Evolutionary conservation across 1,139 yeast species (phyloP).

Genomic region (Hemisphaericaspora subhashii): DNA sequence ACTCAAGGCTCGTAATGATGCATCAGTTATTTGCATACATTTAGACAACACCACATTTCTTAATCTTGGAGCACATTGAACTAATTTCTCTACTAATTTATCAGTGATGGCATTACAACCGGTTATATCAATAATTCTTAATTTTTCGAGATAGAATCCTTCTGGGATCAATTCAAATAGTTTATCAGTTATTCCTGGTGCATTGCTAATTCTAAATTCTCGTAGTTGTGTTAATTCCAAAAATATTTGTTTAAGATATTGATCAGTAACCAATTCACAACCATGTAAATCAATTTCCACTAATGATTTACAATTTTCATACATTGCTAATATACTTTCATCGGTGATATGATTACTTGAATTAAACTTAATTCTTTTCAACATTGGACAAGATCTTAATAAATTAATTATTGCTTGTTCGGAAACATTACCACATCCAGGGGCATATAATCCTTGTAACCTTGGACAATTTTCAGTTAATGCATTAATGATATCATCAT

Average conservation of each 20-base stretch:
- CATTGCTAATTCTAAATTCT: slow-evolving; percentile 80
- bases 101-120: slow-evolving; percentile 84
- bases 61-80: slow-evolving; percentile 75
- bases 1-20: slow-evolving; percentile 70
- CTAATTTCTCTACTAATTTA: slow-evolving; percentile 70
- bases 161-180: slow-evolving; percentile 51
- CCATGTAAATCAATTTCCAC: slow-evolving; percentile 91
- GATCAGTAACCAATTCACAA: slow-evolving; percentile 73
- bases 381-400: slow-evolving; percentile 64
- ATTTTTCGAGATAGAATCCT: slow-evolving; percentile 44
- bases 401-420: slow-evolving; percentile 65
- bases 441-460: slow-evolving; percentile 88
- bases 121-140: slow-evolving; percentile 83
- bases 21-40: slow-evolving; percentile 85
- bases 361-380: slow-evolving; percentile 81
- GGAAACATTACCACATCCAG: slow-evolving; percentile 72
- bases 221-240: slow-evolving; percentile 66
- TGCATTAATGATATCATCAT: slow-evolving; percentile 69
- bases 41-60: slow-evolving; percentile 88
- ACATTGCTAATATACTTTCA: slow-evolving; percentile 61
- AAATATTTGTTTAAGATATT: slow-evolving; percentile 60
- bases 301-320: slow-evolving; percentile 68
- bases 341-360: slow-evolving; percentile 71
- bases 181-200: slow-evolving; percentile 66
- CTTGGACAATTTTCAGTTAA: slow-evolving; percentile 72